Evolutionary conservation across 2,329 filamentous ascomycete genomes (phyloP).

Genomic region (Rachicladosporium sp.): DNA sequence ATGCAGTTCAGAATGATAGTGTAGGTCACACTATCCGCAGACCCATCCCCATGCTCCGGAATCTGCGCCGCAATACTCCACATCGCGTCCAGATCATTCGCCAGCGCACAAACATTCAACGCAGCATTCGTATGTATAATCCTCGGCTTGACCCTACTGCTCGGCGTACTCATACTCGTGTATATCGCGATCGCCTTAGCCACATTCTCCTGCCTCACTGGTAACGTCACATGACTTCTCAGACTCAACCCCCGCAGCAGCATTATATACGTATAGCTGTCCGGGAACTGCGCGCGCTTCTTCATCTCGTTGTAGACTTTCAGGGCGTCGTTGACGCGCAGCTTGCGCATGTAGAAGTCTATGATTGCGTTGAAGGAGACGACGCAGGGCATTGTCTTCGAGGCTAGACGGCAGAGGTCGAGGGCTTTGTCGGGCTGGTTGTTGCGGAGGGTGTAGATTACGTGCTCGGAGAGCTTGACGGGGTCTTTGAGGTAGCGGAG

Average conservation of each 20-base stretch:
- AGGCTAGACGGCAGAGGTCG: slow-evolving; percentile 56
- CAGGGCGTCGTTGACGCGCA: slow-evolving; percentile 51
- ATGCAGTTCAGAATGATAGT: slow-evolving; percentile 73
- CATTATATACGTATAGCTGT: slow-evolving; percentile 73
- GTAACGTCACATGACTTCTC: slow-evolving; percentile 11
- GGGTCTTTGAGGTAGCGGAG: slow-evolving; percentile 58
- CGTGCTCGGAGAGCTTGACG: slow-evolving; percentile 56
- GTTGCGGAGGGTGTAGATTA: slow-evolving; percentile 47
- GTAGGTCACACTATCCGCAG: slow-evolving; percentile 63
- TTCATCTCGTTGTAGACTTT: slow-evolving; percentile 99
- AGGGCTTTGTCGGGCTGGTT: slow-evolving; percentile 55
- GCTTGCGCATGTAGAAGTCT: slow-evolving; percentile 51
- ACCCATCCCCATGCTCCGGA: slow-evolving; percentile 48
- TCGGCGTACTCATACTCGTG: slow-evolving; percentile 55
- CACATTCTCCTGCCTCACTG: slow-evolving; percentile 47
- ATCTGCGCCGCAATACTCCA: slow-evolving; percentile 65
- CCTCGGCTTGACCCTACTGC: slow-evolving; percentile 54
- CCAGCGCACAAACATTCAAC: slow-evolving; percentile 66
- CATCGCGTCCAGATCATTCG: slow-evolving; percentile 64
- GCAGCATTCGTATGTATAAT: slow-evolving; percentile 80
- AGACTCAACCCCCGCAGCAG: slow-evolving; percentile 62
- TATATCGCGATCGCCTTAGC: slow-evolving; percentile 63
- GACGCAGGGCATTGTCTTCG: slow-evolving; percentile 48
- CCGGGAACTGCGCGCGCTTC: slow-evolving; percentile 71
- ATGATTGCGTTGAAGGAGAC: slow-evolving; percentile 87